These are phyloP conservation scores for Podila horticola DNA, from an alignment of 192 early-diverging fungal species.

Conservation along the genomic window DNA sequence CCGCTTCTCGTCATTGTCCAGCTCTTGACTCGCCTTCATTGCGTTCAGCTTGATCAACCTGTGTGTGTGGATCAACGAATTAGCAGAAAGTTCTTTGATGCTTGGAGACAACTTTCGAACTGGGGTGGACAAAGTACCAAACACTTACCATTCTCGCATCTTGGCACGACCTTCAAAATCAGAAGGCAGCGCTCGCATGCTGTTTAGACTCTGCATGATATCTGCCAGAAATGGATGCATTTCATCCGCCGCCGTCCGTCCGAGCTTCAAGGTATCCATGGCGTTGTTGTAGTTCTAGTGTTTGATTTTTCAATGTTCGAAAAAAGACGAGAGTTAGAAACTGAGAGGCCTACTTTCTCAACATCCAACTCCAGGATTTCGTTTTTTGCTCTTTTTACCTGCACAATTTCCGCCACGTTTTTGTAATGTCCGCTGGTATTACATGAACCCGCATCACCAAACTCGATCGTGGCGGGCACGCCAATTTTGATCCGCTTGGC, in stretches of 20 bases:
- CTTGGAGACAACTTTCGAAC: neutral
- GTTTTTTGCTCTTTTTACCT: slow-evolving; percentile 38
- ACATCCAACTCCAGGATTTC: neutral
- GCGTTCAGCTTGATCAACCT: slow-evolving; percentile 86
- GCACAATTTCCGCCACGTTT: slow-evolving; percentile 82
- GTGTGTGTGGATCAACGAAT: neutral
- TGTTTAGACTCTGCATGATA: slow-evolving; percentile 89
- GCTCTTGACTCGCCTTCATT: slow-evolving; percentile 93
- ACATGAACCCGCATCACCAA: slow-evolving; percentile 68
- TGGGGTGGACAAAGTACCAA: neutral
- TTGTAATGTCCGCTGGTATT: slow-evolving; percentile 63
- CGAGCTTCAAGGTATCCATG: slow-evolving; percentile 89
- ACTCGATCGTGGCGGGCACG: slow-evolving; percentile 95
- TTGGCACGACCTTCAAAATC: slow-evolving; percentile 87
- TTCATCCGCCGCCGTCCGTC: slow-evolving; percentile 87
- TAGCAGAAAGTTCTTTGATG: neutral
- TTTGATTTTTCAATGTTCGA: too few species aligned
- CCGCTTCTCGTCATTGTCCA: slow-evolving; percentile 85
- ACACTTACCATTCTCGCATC: slow-evolving; percentile 78
- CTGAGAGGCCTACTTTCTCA: too few species aligned
- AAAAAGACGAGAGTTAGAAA: too few species aligned
- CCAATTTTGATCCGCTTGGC: slow-evolving; percentile 91
- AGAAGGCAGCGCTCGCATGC: slow-evolving; percentile 74
- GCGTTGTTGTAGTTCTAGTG: slow-evolving; percentile 88
- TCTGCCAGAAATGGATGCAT: slow-evolving; percentile 90